Conservation (phyloP, 495 filamentous ascomycete genomes). For the Xylaria curta region DNA sequence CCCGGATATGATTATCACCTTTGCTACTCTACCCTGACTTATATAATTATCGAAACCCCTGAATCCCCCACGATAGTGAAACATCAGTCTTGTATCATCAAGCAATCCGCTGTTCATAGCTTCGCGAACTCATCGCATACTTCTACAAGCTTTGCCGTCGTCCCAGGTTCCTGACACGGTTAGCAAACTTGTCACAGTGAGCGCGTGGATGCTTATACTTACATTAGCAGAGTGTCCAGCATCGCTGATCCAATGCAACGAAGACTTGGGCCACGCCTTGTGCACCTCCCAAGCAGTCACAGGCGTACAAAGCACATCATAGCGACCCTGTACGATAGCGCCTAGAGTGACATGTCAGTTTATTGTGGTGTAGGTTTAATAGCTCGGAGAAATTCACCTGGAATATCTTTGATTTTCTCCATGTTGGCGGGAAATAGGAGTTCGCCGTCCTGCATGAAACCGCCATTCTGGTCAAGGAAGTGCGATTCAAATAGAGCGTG, state of each 20-base stretch:
- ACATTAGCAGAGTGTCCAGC: constrained; percentile 43
- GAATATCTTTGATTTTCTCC: constrained; percentile 49
- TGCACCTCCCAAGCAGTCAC: constrained; percentile 51
- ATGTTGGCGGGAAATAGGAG: constrained; percentile 43
- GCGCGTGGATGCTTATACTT: background rate
- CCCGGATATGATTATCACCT: too few relatives aligned
- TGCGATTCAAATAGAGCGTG: constrained; percentile 50
- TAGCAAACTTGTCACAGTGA: background rate
- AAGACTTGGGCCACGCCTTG: constrained; percentile 45
- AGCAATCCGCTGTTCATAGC: background rate
- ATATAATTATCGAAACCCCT: background rate
- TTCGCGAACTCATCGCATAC: constrained; percentile 21
- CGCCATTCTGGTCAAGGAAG: constrained; percentile 46
- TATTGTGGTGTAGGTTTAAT: background rate
- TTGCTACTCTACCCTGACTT: too few relatives aligned
- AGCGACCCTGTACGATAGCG: constrained; percentile 52
- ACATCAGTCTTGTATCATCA: background rate
- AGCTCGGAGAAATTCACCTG: constrained; percentile 34
- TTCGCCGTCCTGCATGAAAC: constrained; percentile 47
- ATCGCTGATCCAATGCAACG: constrained; percentile 44
- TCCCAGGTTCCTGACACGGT: constrained; percentile 14
- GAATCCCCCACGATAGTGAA: background rate
- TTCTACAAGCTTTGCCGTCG: constrained; percentile 6
- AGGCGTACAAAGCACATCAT: constrained; percentile 52
- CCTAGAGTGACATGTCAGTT: background rate